Conservation (phyloP, 352 stramenopile species). For the Pythium myriotylum region DNA sequence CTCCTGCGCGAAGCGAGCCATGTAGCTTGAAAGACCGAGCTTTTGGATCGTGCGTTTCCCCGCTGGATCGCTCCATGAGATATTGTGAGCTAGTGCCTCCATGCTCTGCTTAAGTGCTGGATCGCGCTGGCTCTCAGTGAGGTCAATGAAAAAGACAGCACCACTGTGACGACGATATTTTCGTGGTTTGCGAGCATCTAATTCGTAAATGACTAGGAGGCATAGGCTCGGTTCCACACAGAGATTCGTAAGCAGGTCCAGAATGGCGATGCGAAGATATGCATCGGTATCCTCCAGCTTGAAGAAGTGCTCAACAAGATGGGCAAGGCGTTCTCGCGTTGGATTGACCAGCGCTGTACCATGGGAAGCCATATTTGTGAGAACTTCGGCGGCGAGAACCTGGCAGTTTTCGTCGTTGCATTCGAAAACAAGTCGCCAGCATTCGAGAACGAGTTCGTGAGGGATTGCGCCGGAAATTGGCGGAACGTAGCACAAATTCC, state of each 20-base stretch:
- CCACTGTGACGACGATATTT: conserved; percentile 47
- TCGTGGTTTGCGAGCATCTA: conserved; percentile 58
- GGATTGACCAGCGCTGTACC: conserved; percentile 13
- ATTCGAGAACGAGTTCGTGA: conserved; percentile 19
- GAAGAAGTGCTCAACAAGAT: conserved; percentile 44
- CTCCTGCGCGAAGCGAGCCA: conserved; percentile 49
- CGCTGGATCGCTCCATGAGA: conserved; percentile 71
- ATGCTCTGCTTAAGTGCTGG: conserved; percentile 59
- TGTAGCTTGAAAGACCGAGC: conserved; percentile 63
- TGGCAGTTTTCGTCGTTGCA: conserved; percentile 3
- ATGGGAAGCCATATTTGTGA: conserved; percentile 28
- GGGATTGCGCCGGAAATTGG: conserved; percentile 10
- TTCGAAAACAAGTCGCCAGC: conserved; percentile 16
- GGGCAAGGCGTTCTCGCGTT: conserved; percentile 35
- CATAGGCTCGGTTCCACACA: conserved; percentile 47
- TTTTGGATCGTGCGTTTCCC: conserved; percentile 75
- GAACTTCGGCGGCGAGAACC: conserved; percentile 20
- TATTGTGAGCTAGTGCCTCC: conserved; percentile 65
- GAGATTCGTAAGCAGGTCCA: conserved; percentile 68
- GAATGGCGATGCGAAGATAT: conserved; percentile 43
- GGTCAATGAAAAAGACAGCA: conserved; percentile 56
- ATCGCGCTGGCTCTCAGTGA: conserved; percentile 45
- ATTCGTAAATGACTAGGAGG: conserved; percentile 65
- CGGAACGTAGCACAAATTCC: conserved; percentile 52
- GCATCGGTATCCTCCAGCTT: not conserved